A percentile compares a stretch with the other conserved stretches of the same genome.
These are phyloP conservation scores for Opeltia flavorubescens DNA, from an alignment of 495 filamentous ascomycete genomes.

Conservation along the genomic window DNA sequence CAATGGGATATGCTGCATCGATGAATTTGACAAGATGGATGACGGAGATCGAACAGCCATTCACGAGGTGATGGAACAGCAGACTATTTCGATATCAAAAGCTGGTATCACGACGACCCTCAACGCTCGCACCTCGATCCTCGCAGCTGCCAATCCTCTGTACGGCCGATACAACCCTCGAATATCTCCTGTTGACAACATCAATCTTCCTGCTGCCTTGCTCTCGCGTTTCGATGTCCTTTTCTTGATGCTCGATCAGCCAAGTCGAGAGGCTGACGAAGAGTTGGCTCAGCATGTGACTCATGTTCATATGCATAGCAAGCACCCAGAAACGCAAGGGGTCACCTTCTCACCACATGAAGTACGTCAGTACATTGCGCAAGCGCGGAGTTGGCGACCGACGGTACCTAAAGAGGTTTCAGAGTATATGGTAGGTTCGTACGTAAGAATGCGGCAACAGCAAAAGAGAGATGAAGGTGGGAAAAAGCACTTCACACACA, in stretches of 20 bases:
- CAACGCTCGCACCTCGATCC: conserved; percentile 90
- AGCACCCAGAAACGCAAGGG: conserved; percentile 68
- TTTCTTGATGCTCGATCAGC: conserved; percentile 91
- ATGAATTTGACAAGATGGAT: conserved; percentile 99
- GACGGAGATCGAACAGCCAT: conserved; percentile 92
- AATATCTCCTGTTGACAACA: conserved; percentile 93
- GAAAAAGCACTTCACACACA: conserved; percentile 83
- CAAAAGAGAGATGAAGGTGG: conserved; percentile 78
- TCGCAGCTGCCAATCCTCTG: conserved; percentile 94
- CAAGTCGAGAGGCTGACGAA: conserved; percentile 73
- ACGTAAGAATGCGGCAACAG: conserved; percentile 78
- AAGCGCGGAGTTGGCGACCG: conserved; percentile 77
- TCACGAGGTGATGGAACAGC: conserved; percentile 99
- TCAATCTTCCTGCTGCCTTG: conserved; percentile 90
- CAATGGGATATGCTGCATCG: conserved; percentile 98
- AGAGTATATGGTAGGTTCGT: conserved; percentile 93
- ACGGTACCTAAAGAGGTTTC: conserved; percentile 68
- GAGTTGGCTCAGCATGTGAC: conserved; percentile 93
- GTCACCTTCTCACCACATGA: conserved; percentile 77
- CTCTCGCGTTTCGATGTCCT: conserved; percentile 95
- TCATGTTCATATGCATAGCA: conserved; percentile 94
- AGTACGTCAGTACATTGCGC: conserved; percentile 89
- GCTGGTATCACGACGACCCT: conserved; percentile 92
- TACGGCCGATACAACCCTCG: conserved; percentile 97
- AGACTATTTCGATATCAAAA: conserved; percentile 98